Percentiles rank a stretch among this genome's conserved stretches.
Conservation (phyloP, 2,329 filamentous ascomycete genomes). For the Venturiaceae sp. region DNA sequence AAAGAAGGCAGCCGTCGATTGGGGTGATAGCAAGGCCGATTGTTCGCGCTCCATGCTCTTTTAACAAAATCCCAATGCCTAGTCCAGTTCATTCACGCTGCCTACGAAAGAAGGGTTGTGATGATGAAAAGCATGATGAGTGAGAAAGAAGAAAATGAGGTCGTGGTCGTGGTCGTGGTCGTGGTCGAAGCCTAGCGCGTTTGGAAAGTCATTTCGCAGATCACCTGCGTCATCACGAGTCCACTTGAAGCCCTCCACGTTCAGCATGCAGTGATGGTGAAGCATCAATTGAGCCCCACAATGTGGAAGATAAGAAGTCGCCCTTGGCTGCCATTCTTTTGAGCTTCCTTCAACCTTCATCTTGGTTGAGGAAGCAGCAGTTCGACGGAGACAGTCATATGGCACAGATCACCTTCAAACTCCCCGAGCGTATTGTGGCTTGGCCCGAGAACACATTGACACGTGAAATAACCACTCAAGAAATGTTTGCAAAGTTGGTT, state of each 20-base stretch:
- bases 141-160: too few relatives aligned
- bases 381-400: not conserved
- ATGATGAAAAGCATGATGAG: too few relatives aligned
- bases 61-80: too few relatives aligned
- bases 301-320: not conserved
- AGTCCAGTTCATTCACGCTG: too few relatives aligned
- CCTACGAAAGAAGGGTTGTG: too few relatives aligned
- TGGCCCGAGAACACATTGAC: not conserved
- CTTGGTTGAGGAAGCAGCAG: not conserved
- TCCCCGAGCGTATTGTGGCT: constrained; percentile 4
- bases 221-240: not conserved
- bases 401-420: constrained; percentile 5
- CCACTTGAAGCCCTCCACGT: not conserved
- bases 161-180: not conserved
- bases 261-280: not conserved
- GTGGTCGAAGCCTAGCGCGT: not conserved
- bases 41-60: too few relatives aligned
- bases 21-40: too few relatives aligned
- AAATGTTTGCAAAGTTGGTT: constrained; percentile 44
- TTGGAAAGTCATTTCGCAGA: not conserved
- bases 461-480: not conserved
- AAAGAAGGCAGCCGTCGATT: too few relatives aligned
- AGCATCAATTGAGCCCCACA: not conserved
- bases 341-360: not conserved
- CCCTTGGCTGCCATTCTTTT: not conserved